Percentiles rank a stretch among this genome's conserved stretches.
phyloP scores from a whole-genome alignment of 768 basidiomycete species.

The Sporobolomyces phaffii region DNA sequence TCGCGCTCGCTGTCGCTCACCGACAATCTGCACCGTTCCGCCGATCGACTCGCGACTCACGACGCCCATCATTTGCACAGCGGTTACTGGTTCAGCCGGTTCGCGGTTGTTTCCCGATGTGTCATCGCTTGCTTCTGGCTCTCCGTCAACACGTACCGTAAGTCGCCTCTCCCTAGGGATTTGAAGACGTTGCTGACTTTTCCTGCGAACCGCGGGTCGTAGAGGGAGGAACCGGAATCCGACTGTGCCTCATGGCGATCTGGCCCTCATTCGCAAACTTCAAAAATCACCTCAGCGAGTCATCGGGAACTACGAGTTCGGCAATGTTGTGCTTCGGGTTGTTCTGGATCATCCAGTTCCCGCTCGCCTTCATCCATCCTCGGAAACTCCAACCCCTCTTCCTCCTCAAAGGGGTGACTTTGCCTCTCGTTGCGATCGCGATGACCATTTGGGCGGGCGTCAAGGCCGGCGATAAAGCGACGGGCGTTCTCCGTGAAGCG shows the following conservation, averaged over 20 bases:
- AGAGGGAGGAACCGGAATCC: constrained; percentile 23
- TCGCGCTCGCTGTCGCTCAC: background rate
- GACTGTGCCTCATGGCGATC: constrained; percentile 30
- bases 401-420: constrained; percentile 29
- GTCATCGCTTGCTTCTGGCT: constrained; percentile 38
- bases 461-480: constrained; percentile 23
- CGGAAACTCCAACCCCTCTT: constrained; percentile 33
- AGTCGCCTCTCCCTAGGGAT: too few relatives aligned
- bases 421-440: constrained; percentile 30
- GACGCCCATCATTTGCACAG: too few relatives aligned
- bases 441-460: constrained; percentile 33
- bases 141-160: constrained; percentile 16
- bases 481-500: constrained; percentile 12
- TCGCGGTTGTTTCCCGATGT: constrained; percentile 25
- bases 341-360: constrained; percentile 33
- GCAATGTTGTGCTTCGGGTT: constrained; percentile 37
- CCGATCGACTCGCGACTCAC: background rate
- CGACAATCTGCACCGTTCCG: background rate
- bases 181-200: background rate
- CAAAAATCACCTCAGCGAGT: constrained; percentile 26
- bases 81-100: constrained; percentile 27
- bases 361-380: constrained; percentile 30
- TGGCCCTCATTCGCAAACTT: constrained; percentile 29
- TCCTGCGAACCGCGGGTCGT: background rate
- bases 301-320: constrained; percentile 19